Evolutionary conservation across 768 basidiomycete species (phyloP).

Genomic region (Gyrodon lividus): DNA sequence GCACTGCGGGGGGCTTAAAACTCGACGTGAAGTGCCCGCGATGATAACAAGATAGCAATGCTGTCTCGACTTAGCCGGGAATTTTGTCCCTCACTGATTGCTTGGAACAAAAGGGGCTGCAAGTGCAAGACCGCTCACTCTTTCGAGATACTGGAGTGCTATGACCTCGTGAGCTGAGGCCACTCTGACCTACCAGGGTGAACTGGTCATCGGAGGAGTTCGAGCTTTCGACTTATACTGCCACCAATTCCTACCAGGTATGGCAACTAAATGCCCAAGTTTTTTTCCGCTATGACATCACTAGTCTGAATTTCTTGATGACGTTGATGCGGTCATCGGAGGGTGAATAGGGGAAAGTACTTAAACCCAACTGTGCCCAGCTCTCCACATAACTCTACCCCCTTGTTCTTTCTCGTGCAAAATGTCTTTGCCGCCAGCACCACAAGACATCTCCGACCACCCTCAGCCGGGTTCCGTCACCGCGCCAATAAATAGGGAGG

Average conservation of each 20-base stretch:
- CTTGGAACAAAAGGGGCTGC: no score
- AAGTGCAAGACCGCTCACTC: no score
- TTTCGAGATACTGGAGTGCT: no score
- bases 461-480: constrained; percentile 62
- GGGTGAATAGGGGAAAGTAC: constrained; percentile 6
- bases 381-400: neutral
- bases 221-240: no score
- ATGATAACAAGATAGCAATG: no score
- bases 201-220: no score
- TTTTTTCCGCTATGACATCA: neutral
- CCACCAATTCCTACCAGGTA: neutral
- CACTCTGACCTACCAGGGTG: no score
- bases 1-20: no score
- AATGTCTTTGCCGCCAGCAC: constrained; percentile 69
- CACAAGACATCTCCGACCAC: constrained; percentile 58
- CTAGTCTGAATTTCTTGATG: neutral
- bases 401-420: neutral
- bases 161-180: no score
- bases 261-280: neutral
- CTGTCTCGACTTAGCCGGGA: no score
- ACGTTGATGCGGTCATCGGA: constrained; percentile 8
- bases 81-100: no score
- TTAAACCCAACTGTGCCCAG: constrained; percentile 4
- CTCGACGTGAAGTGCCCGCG: no score
- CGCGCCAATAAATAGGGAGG: constrained; percentile 57